These are phyloP conservation scores for Cordyceps sp. DNA, from an alignment of 2,329 filamentous ascomycete species.

Conservation along the genomic window DNA sequence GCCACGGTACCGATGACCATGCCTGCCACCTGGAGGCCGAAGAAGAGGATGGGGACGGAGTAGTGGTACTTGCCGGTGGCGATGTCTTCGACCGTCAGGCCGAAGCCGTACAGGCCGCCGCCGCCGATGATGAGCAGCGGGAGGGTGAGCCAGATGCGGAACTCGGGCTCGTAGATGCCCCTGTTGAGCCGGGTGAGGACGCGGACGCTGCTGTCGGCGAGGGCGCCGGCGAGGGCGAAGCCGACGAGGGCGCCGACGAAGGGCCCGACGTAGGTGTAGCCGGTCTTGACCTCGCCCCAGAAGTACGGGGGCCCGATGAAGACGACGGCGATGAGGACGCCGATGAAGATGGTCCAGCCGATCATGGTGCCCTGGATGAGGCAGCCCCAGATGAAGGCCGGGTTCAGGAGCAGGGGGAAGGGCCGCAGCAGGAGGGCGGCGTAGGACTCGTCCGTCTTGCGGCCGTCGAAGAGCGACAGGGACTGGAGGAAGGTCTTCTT, in stretches of 20 bases:
- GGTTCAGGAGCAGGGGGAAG: slow-evolving; percentile 69
- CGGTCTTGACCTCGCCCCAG: slow-evolving; percentile 66
- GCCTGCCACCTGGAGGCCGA: slow-evolving; percentile 66
- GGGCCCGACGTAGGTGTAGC: slow-evolving; percentile 74
- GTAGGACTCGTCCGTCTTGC: slow-evolving; percentile 65
- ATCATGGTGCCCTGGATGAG: slow-evolving; percentile 82
- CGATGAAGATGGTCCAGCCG: slow-evolving; percentile 90
- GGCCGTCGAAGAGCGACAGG: slow-evolving; percentile 59
- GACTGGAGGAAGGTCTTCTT: slow-evolving; percentile 43
- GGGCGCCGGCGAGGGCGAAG: slow-evolving; percentile 54
- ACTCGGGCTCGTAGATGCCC: slow-evolving; percentile 84
- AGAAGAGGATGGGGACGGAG: slow-evolving; percentile 64
- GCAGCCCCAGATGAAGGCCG: slow-evolving; percentile 63
- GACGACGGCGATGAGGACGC: slow-evolving; percentile 65
- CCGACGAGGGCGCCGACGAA: slow-evolving; percentile 72
- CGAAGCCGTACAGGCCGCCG: slow-evolving; percentile 73
- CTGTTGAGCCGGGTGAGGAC: slow-evolving; percentile 57
- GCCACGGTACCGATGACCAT: slow-evolving; percentile 89
- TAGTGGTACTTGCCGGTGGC: slow-evolving; percentile 42
- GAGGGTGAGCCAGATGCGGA: slow-evolving; percentile 66
- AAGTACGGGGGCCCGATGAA: slow-evolving; percentile 68
- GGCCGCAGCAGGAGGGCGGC: slow-evolving; percentile 50
- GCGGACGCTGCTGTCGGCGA: slow-evolving; percentile 58
- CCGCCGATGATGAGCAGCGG: slow-evolving; percentile 67
- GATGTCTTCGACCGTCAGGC: slow-evolving; percentile 50